These are phyloP conservation scores for Allium cepa DNA, from an alignment of 106 monocot genomes.

Conservation along the genomic window DNA sequence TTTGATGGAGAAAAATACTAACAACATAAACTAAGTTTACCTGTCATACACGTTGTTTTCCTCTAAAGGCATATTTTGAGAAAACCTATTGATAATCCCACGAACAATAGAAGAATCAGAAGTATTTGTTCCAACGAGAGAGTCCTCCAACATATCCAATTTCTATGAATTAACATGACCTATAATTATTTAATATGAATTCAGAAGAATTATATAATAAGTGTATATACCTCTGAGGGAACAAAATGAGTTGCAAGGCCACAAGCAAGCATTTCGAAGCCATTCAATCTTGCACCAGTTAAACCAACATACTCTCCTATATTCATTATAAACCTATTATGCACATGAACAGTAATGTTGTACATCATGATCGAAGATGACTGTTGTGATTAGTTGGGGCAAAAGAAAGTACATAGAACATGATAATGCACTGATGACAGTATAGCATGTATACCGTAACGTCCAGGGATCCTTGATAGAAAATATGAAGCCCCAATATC, in stretches of 20 bases:
- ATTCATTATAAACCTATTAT: not conserved
- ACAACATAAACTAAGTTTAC: conserved; percentile 15
- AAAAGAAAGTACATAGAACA: too few species aligned
- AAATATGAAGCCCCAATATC: conserved; percentile 96
- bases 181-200: too few species aligned
- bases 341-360: too few species aligned
- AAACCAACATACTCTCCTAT: conserved; percentile 96
- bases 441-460: conserved; percentile 40
- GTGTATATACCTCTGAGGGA: conserved; percentile 43
- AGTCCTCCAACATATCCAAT: conserved; percentile 53
- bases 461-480: conserved; percentile 71
- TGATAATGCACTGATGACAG: too few species aligned
- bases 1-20: conserved; percentile 1
- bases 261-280: conserved; percentile 95
- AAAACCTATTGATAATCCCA: conserved; percentile 64
- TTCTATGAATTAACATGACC: conserved; percentile 35
- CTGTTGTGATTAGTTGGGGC: too few species aligned
- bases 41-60: conserved; percentile 58
- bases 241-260: conserved; percentile 97
- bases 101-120: conserved; percentile 61
- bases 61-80: conserved; percentile 50
- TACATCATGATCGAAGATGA: too few species aligned
- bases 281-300: conserved; percentile 82
- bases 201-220: too few species aligned
- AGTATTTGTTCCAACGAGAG: conserved; percentile 36